These are phyloP conservation scores for Penicillium sp. DNA, from an alignment of 2,329 filamentous ascomycete genomes.

Conservation along the genomic window DNA sequence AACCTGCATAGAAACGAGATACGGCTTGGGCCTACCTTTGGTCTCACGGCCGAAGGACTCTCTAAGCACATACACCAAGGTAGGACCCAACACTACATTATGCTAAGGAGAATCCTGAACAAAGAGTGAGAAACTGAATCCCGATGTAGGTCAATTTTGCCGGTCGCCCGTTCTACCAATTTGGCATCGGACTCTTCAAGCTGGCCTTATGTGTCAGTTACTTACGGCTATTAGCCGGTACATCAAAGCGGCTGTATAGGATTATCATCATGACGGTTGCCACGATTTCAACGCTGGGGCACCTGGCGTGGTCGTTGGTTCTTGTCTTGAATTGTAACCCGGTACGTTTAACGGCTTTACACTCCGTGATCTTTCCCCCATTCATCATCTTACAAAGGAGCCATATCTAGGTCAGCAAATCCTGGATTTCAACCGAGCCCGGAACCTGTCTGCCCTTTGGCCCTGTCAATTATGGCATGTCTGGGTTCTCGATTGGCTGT, in stretches of 20 bases:
- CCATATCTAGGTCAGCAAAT: conserved; percentile 30
- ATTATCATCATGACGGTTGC: conserved; percentile 45
- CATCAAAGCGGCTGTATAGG: conserved; percentile 45
- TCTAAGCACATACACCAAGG: conserved; percentile 42
- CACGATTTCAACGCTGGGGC: conserved; percentile 41
- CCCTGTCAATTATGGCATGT: conserved; percentile 51
- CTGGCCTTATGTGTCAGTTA: conserved; percentile 53
- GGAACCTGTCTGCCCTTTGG: conserved; percentile 47
- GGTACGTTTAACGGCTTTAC: conserved; percentile 25
- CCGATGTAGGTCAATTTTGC: conserved; percentile 47
- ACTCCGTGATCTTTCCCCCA: not conserved
- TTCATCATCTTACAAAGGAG: not conserved
- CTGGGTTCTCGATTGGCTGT: conserved; percentile 50
- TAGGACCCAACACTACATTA: conserved; percentile 12
- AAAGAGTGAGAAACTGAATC: not conserved
- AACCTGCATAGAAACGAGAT: conserved; percentile 46
- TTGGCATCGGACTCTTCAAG: conserved; percentile 57
- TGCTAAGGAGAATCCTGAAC: no score
- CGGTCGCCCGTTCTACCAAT: conserved; percentile 53
- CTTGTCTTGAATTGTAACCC: conserved; percentile 51
- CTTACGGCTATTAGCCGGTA: conserved; percentile 49
- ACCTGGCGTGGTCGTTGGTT: conserved; percentile 48
- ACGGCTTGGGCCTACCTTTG: conserved; percentile 50
- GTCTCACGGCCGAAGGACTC: conserved; percentile 42
- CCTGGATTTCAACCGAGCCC: conserved; percentile 41